Conservation (phyloP, 176 grass and related monocot genomes). For the Carex scoparia region DNA sequence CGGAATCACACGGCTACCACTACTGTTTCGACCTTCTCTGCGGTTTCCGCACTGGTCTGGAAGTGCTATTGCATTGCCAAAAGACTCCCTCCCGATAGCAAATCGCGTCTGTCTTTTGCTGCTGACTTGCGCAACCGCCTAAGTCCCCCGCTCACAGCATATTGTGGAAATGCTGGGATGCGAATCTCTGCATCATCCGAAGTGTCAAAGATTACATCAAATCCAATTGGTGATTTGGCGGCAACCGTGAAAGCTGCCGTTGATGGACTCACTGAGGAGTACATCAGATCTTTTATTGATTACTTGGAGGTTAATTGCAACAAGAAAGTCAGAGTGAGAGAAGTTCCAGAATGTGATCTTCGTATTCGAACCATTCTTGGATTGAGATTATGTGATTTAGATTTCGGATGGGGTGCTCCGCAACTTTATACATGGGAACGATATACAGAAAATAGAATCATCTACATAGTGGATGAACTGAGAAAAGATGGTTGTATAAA, state of each 20-base stretch:
- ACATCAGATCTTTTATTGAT: conserved; percentile 11
- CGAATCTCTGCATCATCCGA: not conserved
- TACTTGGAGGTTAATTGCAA: not conserved
- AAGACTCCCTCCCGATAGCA: no score
- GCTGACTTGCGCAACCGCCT: conserved; percentile 10
- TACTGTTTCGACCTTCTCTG: conserved; percentile 11
- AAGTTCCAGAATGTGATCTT: no score
- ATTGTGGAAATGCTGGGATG: conserved; percentile 27
- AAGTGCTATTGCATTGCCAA: not conserved
- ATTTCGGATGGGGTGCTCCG: conserved; percentile 9
- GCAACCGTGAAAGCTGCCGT: not conserved
- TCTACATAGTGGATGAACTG: not conserved
- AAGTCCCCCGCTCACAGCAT: not conserved
- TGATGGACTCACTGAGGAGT: conserved; percentile 4
- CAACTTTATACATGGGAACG: not conserved
- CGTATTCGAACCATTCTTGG: not conserved
- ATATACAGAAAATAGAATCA: not conserved
- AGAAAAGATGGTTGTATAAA: not conserved
- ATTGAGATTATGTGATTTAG: not conserved
- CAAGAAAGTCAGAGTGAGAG: no score
- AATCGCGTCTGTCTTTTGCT: not conserved
- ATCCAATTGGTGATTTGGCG: not conserved
- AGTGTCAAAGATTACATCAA: not conserved
- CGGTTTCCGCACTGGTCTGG: conserved; percentile 26
- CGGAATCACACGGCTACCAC: not conserved